Conservation (phyloP, 495 filamentous ascomycete genomes). For the Cercophora samala region DNA sequence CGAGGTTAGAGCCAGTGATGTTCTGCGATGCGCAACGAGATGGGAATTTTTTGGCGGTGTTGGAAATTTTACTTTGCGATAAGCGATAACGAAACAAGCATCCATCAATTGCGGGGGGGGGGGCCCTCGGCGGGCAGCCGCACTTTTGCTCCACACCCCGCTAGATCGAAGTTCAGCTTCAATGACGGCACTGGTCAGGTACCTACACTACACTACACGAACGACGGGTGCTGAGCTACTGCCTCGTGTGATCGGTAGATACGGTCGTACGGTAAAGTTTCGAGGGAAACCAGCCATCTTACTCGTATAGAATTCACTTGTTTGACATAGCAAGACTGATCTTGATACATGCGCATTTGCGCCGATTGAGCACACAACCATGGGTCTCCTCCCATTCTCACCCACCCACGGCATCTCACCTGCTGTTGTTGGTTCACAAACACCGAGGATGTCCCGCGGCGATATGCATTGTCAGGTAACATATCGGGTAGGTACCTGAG, state of each 20-base stretch:
- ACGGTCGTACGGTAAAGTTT: background rate
- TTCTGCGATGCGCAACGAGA: background rate
- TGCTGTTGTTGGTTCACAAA: background rate
- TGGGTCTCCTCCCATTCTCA: background rate
- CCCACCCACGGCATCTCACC: too few relatives aligned
- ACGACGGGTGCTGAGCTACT: background rate
- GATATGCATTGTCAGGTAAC: background rate
- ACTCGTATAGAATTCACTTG: background rate
- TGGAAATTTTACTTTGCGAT: conserved; percentile 29
- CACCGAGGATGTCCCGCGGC: background rate
- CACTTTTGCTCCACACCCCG: background rate
- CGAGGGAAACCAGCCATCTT: background rate
- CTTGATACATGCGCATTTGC: background rate
- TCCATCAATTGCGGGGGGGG: conserved; percentile 12
- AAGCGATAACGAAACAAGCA: conserved; percentile 25
- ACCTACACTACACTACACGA: too few relatives aligned
- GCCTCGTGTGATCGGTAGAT: background rate
- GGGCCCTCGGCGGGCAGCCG: conserved; percentile 5
- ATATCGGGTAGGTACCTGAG: background rate
- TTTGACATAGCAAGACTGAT: background rate
- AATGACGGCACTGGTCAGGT: background rate
- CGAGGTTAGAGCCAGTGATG: background rate
- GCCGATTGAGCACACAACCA: background rate
- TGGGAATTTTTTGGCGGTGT: background rate
- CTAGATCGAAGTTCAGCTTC: conserved; percentile 4